Evolutionary conservation across 768 basidiomycete genomes (phyloP), one percentile per base, ranked within the genome.

Genomic region (Tubosaeta brunneosetosa): DNA sequence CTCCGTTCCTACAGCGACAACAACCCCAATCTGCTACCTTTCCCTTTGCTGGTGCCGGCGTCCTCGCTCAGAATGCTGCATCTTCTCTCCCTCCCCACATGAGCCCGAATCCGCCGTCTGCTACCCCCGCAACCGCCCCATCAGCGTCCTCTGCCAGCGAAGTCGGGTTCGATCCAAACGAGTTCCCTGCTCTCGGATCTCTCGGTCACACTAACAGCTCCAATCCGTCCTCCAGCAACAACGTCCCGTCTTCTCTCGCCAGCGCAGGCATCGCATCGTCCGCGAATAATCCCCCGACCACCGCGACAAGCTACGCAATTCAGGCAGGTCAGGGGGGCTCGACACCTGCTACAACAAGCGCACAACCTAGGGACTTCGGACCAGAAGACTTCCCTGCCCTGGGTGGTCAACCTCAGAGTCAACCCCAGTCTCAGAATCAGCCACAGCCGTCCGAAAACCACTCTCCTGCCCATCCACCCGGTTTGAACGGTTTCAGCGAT

Each of bases 381-480:
- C 82, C 85, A 37, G 90, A 92, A 59, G 91, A 94, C 73, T 93
- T 94, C 66, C 91, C 91, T 47, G 91, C 91, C 16, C 74, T 94
- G 26, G 86, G 90, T 11, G 86, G 85, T 48, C 84, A 80, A 59
- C 71, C 56, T 3, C 68, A 67, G 34, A 63, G 47, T 47, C 64
- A 67, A 42, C 65, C 61, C 25, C 65, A 62, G 46, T 61, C 61
- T 29, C 60, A 71, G 55, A 68, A 61, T 50, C 66, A 66, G 37
- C 60, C 64, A 26, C 63, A 66, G n/a, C 61, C 64, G 12, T 51
- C 71, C 11, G 73, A 74, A 22, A 64, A 58, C 2, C 68, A 66
- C 50, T 64, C 66, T 8, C 64, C 60, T 22, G 57, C 73, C 32
- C 87, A 84, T 67, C 87, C 86, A n/a, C 87, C 88, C 26, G 88